Conservation (phyloP, 805 yeast species). For the Spathaspora girioi region DNA sequence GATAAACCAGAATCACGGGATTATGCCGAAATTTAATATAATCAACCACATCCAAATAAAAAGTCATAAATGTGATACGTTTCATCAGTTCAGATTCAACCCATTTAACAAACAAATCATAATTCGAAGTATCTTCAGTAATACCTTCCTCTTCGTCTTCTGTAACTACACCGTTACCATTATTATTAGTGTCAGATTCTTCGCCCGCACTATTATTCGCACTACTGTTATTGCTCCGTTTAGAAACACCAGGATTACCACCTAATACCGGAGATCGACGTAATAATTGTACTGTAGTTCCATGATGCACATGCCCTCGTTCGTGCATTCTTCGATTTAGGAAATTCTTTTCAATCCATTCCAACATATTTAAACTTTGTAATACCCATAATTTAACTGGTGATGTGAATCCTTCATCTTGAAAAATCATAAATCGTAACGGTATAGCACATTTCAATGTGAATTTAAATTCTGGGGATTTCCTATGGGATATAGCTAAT, state of each 20-base stretch:
- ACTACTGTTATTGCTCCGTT: conserved; percentile 14
- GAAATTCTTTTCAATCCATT: conserved; percentile 74
- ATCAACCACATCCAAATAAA: conserved; percentile 75
- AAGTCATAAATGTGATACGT: conserved; percentile 76
- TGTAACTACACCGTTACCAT: background rate
- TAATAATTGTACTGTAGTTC: conserved; percentile 74
- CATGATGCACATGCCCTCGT: conserved; percentile 82
- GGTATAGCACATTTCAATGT: conserved; percentile 52
- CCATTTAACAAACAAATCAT: conserved; percentile 57
- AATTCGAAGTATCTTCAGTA: conserved; percentile 21
- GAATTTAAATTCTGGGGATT: conserved; percentile 36
- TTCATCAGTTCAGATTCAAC: conserved; percentile 76
- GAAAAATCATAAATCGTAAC: conserved; percentile 65
- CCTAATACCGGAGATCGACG: conserved; percentile 75
- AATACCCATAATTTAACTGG: conserved; percentile 76
- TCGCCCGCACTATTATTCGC: conserved; percentile 31
- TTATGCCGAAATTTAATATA: conserved; percentile 77
- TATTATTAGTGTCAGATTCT: conserved; percentile 3
- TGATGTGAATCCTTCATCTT: conserved; percentile 67
- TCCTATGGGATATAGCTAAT: conserved; percentile 9
- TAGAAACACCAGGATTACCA: conserved; percentile 52
- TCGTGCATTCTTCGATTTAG: conserved; percentile 70
- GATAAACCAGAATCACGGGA: conserved; percentile 37
- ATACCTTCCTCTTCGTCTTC: background rate
- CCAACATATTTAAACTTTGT: conserved; percentile 71